Percentiles rank a stretch among this genome's conserved stretches.
Evolutionary conservation across 768 basidiomycete species (phyloP).

Genomic region (Suillus cothurnatus): DNA sequence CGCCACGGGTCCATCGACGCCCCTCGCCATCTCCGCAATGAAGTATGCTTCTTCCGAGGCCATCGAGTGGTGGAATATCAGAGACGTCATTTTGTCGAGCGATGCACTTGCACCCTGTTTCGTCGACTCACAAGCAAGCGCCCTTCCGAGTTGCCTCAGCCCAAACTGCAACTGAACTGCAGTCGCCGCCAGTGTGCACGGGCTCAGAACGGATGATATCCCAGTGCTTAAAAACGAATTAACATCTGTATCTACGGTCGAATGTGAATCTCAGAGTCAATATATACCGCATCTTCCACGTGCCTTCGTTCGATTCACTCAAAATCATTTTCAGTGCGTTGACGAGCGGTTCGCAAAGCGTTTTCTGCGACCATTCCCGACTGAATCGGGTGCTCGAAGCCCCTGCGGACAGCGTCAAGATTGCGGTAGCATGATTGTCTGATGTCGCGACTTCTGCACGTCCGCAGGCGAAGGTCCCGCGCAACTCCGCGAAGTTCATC

Average conservation of each 20-base stretch:
- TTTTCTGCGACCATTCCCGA: constrained; percentile 49
- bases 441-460: constrained; percentile 69
- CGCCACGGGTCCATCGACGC: constrained; percentile 65
- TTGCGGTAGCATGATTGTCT: constrained; percentile 77
- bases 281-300: constrained; percentile 13
- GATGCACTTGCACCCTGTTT: constrained; percentile 56
- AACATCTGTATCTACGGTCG: constrained; percentile 40
- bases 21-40: constrained; percentile 79
- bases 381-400: constrained; percentile 66
- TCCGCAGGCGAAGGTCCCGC: constrained; percentile 52
- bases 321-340: constrained; percentile 68
- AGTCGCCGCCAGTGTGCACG: constrained; percentile 83
- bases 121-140: constrained; percentile 57
- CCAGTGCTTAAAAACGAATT: constrained; percentile 58
- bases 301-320: constrained; percentile 63
- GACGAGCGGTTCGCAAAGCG: constrained; percentile 62
- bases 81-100: constrained; percentile 65
- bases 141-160: constrained; percentile 71
- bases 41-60: constrained; percentile 81
- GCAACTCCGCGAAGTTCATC: constrained; percentile 51
- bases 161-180: constrained; percentile 78
- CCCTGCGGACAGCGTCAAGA: constrained; percentile 65
- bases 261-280: constrained; percentile 10
- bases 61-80: constrained; percentile 73
- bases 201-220: constrained; percentile 69